Evolutionary conservation across 306 rosid genomes (phyloP).

Genomic region (Cucumis cinereus): DNA sequence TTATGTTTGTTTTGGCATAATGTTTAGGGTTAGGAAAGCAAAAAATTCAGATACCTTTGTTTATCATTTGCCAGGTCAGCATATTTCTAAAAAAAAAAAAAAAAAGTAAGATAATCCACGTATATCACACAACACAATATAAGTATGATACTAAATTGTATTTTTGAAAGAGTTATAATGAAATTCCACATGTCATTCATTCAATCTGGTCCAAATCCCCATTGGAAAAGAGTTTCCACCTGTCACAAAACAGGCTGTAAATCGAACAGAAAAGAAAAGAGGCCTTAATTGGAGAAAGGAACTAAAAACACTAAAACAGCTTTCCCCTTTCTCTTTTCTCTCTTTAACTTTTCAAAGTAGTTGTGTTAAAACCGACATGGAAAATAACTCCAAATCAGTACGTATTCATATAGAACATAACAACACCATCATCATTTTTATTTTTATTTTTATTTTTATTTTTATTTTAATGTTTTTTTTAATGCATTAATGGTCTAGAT

Average conservation of each 20-base stretch:
- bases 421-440: not conserved
- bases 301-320: not conserved
- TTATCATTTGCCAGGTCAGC: too few relatives aligned
- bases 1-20: too few relatives aligned
- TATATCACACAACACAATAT: too few relatives aligned
- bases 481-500: not conserved
- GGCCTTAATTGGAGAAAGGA: not conserved
- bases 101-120: too few relatives aligned
- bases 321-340: not conserved
- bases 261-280: not conserved
- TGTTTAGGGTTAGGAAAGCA: too few relatives aligned
- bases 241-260: slow-evolving; percentile 2
- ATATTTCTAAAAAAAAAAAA: too few relatives aligned
- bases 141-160: too few relatives aligned
- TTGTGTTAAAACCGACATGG: not conserved
- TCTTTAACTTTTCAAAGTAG: not conserved
- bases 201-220: not conserved
- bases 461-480: not conserved
- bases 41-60: too few relatives aligned
- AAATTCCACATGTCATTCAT: not conserved
- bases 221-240: not conserved
- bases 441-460: too few relatives aligned
- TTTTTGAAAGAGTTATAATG: too few relatives aligned
- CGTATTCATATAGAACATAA: not conserved
- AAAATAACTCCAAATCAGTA: slow-evolving; percentile 1